Conservation (phyloP, 257 asterid genomes). For the Verbena officinalis region DNA sequence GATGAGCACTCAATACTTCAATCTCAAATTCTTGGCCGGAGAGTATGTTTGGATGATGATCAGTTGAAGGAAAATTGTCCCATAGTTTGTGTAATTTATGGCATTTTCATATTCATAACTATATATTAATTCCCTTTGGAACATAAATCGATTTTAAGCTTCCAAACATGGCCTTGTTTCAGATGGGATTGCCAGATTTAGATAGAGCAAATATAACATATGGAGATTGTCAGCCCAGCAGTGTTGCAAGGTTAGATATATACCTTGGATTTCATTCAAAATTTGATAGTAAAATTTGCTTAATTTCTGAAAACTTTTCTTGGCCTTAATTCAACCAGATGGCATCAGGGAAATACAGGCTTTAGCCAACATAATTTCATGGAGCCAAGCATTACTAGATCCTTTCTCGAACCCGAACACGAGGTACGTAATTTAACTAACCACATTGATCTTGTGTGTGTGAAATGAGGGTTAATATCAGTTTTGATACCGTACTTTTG, state of each 20-base stretch:
- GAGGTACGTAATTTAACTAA: conserved; percentile 44
- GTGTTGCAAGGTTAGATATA: conserved; percentile 48
- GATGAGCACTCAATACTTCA: conserved; percentile 17
- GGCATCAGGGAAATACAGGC: conserved; percentile 62
- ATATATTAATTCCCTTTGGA: not conserved
- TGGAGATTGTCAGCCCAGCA: conserved; percentile 60
- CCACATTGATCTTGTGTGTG: not conserved
- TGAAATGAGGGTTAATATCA: too few relatives aligned
- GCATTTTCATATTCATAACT: not conserved
- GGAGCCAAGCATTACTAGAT: conserved; percentile 61
- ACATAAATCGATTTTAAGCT: not conserved
- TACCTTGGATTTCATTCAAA: not conserved
- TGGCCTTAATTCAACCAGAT: conserved; percentile 44
- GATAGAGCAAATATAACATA: conserved; percentile 58
- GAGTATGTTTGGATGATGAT: not conserved
- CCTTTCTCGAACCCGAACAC: conserved; percentile 52
- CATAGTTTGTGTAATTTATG: not conserved
- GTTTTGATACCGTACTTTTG: too few relatives aligned
- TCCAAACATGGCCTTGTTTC: conserved; percentile 30
- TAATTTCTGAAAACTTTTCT: not conserved
- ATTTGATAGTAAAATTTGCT: not conserved
- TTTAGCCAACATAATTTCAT: conserved; percentile 47
- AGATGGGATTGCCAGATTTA: conserved; percentile 65
- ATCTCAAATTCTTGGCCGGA: not conserved
- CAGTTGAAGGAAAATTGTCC: not conserved